A percentile compares a stretch with the other conserved stretches of the same genome.
Conservation (phyloP, 192 early-diverging fungal genomes). For the Coemansia pectinata region DNA sequence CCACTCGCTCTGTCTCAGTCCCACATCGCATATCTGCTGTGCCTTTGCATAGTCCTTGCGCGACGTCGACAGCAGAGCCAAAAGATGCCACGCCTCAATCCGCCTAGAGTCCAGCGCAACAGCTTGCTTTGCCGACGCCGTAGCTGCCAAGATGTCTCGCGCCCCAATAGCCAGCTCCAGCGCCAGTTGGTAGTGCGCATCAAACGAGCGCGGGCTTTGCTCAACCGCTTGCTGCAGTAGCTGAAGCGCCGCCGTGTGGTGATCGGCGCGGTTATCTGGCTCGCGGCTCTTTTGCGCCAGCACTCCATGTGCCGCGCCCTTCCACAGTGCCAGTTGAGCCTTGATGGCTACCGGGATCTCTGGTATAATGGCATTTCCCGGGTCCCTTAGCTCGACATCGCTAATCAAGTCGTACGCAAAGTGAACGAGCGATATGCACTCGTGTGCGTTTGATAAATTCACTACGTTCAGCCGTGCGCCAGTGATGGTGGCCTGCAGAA, state of each 20-base stretch:
- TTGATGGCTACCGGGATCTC: conserved; percentile 7
- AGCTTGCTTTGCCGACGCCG: conserved; percentile 56
- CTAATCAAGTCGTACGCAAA: conserved; percentile 44
- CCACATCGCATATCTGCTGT: conserved; percentile 65
- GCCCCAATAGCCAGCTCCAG: conserved; percentile 67
- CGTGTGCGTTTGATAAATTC: conserved; percentile 29
- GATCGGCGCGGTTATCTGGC: conserved; percentile 61
- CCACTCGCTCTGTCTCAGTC: conserved; percentile 61
- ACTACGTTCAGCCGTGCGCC: conserved; percentile 55
- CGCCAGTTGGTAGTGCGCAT: conserved; percentile 67
- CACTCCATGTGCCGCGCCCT: conserved; percentile 34
- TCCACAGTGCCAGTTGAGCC: conserved; percentile 48
- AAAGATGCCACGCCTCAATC: conserved; percentile 75
- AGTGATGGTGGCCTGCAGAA: conserved; percentile 33
- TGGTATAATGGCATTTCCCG: conserved; percentile 26
- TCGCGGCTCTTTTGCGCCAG: conserved; percentile 59
- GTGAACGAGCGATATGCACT: conserved; percentile 42
- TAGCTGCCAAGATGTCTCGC: conserved; percentile 62
- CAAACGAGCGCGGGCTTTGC: conserved; percentile 55
- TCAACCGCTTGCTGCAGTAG: conserved; percentile 58
- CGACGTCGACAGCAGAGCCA: conserved; percentile 66
- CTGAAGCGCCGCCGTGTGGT: conserved; percentile 62
- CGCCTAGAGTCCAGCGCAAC: conserved; percentile 57
- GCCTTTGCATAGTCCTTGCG: conserved; percentile 68
- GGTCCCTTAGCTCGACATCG: conserved; percentile 32